Evolutionary conservation across 805 yeast genomes (phyloP), one percentile per base, ranked within the genome.

Genomic region (Teunomyces atbi): DNA sequence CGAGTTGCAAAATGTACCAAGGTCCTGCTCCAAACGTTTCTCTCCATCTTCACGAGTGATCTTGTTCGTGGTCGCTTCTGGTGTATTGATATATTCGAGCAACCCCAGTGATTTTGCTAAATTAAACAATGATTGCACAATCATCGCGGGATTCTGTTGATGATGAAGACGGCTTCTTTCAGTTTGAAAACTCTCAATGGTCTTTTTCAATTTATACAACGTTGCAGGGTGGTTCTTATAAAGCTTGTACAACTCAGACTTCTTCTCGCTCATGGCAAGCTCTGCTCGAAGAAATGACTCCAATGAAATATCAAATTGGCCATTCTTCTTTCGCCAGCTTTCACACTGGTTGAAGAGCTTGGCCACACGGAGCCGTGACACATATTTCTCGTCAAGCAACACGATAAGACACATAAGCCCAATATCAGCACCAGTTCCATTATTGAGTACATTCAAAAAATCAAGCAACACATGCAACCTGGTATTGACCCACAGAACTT

Each of bases 401-500:
- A 60, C 42, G 6, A 71, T 40, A 5, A 63, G 37, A 45, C 65
- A 56, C 41, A 71, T 42, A 15, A 70, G 52, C 6, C 66, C 59
- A 45, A 71, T 60, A 33, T 66, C 71, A 18, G 67, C 50, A 7
- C 69, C 68, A 3, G 62, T 45, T 11, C 63, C 66, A n/a, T 60
- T 57, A 8, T 58, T 57, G 3, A 50, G 15, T 62, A 82, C 63
- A 50, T 71, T 75, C 48, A 83, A 54, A 21, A 81, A 63, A 46
- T 81, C 80, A 11, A 83, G 51, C 1, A 84, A 55, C 38, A 74
- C 62, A 23, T 75, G 69, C 0, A 74, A 61, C 39, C 69, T 66
- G 16, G 71, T 72, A 54, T 54, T 71, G 8, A 74, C 53, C 89
- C 89, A 83, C 8, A 69, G 61, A 5, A 83, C 79, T 3, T 74